A percentile compares a stretch with the other conserved stretches of the same genome.
These are phyloP conservation scores for Pythium biforme DNA, from an alignment of 352 stramenopile species.

Conservation along the genomic window DNA sequence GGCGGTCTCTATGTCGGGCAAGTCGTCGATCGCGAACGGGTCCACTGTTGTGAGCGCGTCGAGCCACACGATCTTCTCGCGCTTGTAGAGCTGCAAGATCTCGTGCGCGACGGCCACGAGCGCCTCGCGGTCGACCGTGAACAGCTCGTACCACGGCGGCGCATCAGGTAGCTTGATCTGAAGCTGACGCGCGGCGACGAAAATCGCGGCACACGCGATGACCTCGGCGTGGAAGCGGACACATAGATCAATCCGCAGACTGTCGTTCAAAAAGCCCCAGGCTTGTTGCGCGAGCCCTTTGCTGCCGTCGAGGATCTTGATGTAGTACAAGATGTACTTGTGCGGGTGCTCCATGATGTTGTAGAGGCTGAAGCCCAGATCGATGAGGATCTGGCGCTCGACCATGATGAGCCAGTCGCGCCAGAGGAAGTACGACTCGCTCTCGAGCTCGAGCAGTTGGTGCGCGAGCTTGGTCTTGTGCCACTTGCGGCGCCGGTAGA, in stretches of 20 bases:
- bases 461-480: constrained; percentile 40
- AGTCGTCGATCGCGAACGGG: constrained; percentile 61
- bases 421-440: constrained; percentile 64
- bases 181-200: constrained; percentile 71
- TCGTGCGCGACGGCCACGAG: constrained; percentile 48
- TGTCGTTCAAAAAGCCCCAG: constrained; percentile 92
- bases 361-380: constrained; percentile 92
- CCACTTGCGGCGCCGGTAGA: constrained; percentile 74
- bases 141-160: constrained; percentile 65
- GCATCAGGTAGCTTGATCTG: constrained; percentile 51
- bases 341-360: constrained; percentile 91
- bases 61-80: constrained; percentile 60
- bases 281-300: constrained; percentile 74
- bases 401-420: constrained; percentile 86
- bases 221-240: constrained; percentile 76
- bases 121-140: constrained; percentile 56
- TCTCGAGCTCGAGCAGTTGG: constrained; percentile 69
- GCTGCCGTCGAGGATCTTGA: constrained; percentile 83
- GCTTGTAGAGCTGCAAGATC: constrained; percentile 63
- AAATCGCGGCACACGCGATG: constrained; percentile 90
- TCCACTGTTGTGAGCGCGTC: constrained; percentile 70
- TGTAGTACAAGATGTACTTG: constrained; percentile 93
- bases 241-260: constrained; percentile 80
- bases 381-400: constrained; percentile 89
- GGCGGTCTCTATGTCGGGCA: constrained; percentile 22